Percentiles rank a stretch among this genome's conserved stretches.
These are phyloP conservation scores for Leccinum rimulosum DNA, from an alignment of 768 basidiomycete species.

Conservation along the genomic window DNA sequence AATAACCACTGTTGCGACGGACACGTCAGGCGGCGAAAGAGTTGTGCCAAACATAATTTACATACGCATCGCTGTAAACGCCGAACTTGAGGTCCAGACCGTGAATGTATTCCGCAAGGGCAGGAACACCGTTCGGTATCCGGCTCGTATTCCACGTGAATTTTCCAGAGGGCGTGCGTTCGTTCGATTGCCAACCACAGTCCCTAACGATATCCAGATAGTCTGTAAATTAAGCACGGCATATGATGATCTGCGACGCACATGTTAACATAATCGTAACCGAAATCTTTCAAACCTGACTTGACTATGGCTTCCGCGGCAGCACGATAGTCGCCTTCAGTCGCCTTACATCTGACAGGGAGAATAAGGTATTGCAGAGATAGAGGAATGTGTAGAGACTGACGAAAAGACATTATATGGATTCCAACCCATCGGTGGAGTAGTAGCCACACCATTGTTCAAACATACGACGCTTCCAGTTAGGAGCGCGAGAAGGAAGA, in stretches of 20 bases:
- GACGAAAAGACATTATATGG: conserved; percentile 15
- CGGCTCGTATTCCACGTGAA: conserved; percentile 10
- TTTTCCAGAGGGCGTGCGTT: conserved; percentile 2
- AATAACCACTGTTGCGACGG: conserved; percentile 6
- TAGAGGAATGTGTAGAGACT: not conserved
- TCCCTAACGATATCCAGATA: conserved; percentile 1
- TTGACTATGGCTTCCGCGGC: conserved; percentile 6
- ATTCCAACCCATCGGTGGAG: conserved; percentile 19
- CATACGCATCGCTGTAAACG: conserved; percentile 14
- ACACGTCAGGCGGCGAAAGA: not conserved
- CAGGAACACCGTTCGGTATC: conserved; percentile 13
- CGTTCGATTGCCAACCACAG: conserved; percentile 12
- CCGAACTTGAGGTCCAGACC: conserved; percentile 11
- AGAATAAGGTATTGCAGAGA: not conserved
- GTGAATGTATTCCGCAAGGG: conserved; percentile 10
- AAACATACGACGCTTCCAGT: not conserved
- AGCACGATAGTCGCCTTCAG: conserved; percentile 6
- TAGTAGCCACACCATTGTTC: conserved; percentile 11
- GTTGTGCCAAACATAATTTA: not conserved
- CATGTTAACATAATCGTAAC: conserved; percentile 12
- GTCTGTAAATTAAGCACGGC: not conserved
- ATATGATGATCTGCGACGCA: not conserved
- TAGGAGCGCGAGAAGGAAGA: conserved; percentile 1
- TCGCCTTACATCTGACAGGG: conserved; percentile 6
- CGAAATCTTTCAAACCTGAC: conserved; percentile 1